Evolutionary conservation across 441 rosid genomes (phyloP).

Genomic region (Theobroma grandiflorum): DNA sequence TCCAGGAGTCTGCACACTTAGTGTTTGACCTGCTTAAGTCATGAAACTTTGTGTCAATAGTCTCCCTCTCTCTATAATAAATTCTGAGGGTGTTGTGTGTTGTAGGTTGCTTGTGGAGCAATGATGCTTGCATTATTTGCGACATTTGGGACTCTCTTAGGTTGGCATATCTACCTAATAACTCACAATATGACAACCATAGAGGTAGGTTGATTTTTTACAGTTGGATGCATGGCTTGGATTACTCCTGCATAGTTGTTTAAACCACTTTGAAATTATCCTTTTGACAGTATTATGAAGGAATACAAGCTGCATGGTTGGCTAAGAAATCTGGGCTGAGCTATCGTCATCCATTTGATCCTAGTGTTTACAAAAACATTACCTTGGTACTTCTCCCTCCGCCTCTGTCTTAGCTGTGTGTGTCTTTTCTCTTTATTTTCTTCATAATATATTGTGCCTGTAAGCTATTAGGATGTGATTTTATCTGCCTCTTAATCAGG

Average conservation of each 20-base stretch:
- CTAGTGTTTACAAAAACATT: conserved; percentile 66
- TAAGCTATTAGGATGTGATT: conserved; percentile 18
- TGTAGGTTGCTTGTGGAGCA: conserved; percentile 48
- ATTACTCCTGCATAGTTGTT: conserved; percentile 23
- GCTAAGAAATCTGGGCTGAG: conserved; percentile 87
- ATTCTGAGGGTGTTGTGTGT: not conserved
- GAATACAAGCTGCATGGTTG: conserved; percentile 74
- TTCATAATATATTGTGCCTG: not conserved
- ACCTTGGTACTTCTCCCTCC: conserved; percentile 52
- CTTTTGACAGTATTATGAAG: conserved; percentile 69
- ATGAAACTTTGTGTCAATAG: not conserved
- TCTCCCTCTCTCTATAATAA: no score
- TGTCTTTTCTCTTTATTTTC: not conserved
- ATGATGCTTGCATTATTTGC: conserved; percentile 44
- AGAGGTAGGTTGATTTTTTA: conserved; percentile 46
- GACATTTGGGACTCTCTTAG: conserved; percentile 55
- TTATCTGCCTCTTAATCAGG: conserved; percentile 44
- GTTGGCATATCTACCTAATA: conserved; percentile 63
- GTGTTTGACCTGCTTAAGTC: not conserved
- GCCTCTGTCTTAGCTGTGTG: not conserved
- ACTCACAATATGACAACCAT: conserved; percentile 64
- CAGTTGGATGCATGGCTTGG: conserved; percentile 3
- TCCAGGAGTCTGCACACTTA: not conserved
- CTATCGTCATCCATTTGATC: conserved; percentile 71
- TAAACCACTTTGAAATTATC: conserved; percentile 12